Conservation (phyloP, 2,329 filamentous ascomycete genomes). For the Fusarium paranaense region DNA sequence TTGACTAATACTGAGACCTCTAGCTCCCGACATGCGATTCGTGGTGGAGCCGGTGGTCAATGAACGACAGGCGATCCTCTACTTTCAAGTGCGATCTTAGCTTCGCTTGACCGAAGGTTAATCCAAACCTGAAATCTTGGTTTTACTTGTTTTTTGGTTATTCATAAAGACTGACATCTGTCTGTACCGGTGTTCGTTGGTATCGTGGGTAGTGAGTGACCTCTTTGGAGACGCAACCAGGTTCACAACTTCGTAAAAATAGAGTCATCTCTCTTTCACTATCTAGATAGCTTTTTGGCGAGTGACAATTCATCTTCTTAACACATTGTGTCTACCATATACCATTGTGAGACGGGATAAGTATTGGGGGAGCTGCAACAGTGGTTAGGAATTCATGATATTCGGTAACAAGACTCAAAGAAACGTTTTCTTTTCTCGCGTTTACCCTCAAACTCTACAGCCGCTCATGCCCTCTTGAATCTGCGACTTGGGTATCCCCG, state of each 20-base stretch:
- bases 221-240: neutral
- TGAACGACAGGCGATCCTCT: neutral
- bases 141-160: accelerated
- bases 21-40: neutral
- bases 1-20: neutral
- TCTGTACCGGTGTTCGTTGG: neutral
- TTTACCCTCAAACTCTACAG: neutral
- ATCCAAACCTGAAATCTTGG: neutral
- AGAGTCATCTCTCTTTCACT: neutral
- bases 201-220: neutral
- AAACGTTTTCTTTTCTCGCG: neutral
- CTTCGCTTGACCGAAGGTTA: neutral
- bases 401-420: neutral
- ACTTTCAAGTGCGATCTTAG: neutral
- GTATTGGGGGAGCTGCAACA: neutral
- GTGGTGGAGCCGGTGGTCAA: neutral
- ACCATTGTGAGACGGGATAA: neutral
- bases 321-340: neutral
- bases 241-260: neutral
- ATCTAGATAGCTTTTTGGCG: neutral
- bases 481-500: accelerated
- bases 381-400: neutral
- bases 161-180: neutral
- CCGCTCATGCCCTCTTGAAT: neutral
- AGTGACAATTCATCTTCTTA: neutral